phyloP scores from a whole-genome alignment of 305 asterid species.

The Fraxinus velutina region DNA sequence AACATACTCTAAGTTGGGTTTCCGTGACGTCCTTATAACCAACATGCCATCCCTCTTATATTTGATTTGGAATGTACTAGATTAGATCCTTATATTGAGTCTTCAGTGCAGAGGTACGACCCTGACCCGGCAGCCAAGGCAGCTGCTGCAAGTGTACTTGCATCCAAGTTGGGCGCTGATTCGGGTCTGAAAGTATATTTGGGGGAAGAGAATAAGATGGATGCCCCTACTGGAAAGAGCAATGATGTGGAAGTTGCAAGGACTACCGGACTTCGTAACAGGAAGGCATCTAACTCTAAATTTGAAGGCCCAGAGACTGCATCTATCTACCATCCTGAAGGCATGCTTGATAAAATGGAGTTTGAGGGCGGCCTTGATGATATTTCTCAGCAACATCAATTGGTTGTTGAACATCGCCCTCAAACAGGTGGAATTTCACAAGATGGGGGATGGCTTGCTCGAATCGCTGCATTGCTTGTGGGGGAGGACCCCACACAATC shows the following conservation, averaged over 20 bases:
- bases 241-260: constrained; percentile 54
- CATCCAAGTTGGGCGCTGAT: constrained; percentile 82
- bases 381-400: constrained; percentile 40
- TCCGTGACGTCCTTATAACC: not conserved
- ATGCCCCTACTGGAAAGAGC: constrained; percentile 52
- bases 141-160: constrained; percentile 82
- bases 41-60: not conserved
- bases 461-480: not conserved
- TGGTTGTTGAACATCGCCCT: constrained; percentile 68
- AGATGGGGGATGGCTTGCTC: constrained; percentile 71
- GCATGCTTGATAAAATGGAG: constrained; percentile 30
- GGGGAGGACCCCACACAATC: constrained; percentile 50
- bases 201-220: constrained; percentile 49
- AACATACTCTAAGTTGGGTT: not conserved
- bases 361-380: constrained; percentile 31
- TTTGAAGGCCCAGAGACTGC: constrained; percentile 16
- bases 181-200: constrained; percentile 62
- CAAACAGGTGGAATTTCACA: constrained; percentile 39
- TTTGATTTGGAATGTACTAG: not conserved
- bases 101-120: constrained; percentile 71
- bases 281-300: constrained; percentile 47
- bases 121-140: constrained; percentile 93
- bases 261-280: constrained; percentile 60
- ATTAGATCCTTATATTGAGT: constrained; percentile 34
- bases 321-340: constrained; percentile 30